Evolutionary conservation across 2,329 filamentous ascomycete genomes (phyloP).

Genomic region (Sclerotinia sclerotiorum): DNA sequence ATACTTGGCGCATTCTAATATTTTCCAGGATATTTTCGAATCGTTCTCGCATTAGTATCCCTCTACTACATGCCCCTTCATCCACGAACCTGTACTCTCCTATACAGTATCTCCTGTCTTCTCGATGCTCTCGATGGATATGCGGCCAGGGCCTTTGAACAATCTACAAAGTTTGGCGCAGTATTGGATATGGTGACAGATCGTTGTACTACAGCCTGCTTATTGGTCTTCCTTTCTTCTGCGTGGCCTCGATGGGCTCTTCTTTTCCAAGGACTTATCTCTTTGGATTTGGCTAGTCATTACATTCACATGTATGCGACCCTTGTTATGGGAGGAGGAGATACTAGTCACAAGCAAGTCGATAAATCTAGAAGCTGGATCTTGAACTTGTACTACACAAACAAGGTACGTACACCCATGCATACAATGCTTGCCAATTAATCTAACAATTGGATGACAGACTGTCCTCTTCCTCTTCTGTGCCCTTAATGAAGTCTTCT

Average conservation of each 20-base stretch:
- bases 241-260: constrained; percentile 95
- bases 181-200: constrained; percentile 99
- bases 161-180: constrained; percentile 92
- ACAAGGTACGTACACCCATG: constrained; percentile 67
- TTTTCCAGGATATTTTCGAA: constrained; percentile 68
- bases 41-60: constrained; percentile 81
- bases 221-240: constrained; percentile 90
- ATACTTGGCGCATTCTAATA: constrained; percentile 26
- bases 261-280: constrained; percentile 90
- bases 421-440: not conserved
- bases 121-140: constrained; percentile 94
- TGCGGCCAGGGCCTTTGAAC: constrained; percentile 82
- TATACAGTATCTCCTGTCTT: constrained; percentile 92
- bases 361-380: constrained; percentile 85
- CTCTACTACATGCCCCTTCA: constrained; percentile 99
- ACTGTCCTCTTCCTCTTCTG: constrained; percentile 89
- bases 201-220: constrained; percentile 90
- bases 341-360: constrained; percentile 87
- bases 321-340: constrained; percentile 77
- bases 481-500: constrained; percentile 90
- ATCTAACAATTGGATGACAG: constrained; percentile 47
- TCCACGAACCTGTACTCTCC: constrained; percentile 86
- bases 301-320: constrained; percentile 99
- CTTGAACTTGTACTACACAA: constrained; percentile 94
- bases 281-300: constrained; percentile 89